These are phyloP conservation scores for Zygotorulaspora chibaensis DNA, from an alignment of 805 yeast species.

Conservation along the genomic window DNA sequence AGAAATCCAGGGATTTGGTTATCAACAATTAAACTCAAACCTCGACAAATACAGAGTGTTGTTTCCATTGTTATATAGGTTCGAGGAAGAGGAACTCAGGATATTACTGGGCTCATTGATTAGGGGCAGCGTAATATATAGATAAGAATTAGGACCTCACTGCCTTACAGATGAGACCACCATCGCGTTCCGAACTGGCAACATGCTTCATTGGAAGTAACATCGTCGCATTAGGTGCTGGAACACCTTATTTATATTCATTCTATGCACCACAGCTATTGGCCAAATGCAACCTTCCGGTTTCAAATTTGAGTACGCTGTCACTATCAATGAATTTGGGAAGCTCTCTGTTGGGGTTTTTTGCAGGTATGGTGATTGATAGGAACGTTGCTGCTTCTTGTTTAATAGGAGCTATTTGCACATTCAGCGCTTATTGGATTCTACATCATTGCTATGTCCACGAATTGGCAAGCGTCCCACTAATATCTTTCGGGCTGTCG, in stretches of 20 bases:
- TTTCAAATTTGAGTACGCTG: conserved; percentile 58
- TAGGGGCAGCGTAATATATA: not conserved
- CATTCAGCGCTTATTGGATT: conserved; percentile 51
- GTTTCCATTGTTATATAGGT: too few species aligned
- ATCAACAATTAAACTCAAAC: too few species aligned
- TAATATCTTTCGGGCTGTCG: conserved; percentile 47
- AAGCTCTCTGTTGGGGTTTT: conserved; percentile 61
- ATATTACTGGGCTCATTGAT: too few species aligned
- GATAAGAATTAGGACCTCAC: not conserved
- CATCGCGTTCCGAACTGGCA: conserved; percentile 18
- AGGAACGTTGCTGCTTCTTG: conserved; percentile 47
- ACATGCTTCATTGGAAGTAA: conserved; percentile 31
- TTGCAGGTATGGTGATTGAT: conserved; percentile 69
- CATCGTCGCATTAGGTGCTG: conserved; percentile 61
- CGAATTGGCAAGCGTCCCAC: conserved; percentile 37
- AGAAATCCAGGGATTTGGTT: not conserved
- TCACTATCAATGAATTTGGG: conserved; percentile 63
- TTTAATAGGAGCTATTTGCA: conserved; percentile 50
- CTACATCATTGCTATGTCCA: conserved; percentile 46
- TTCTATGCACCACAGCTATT: conserved; percentile 73
- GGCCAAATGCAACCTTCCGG: conserved; percentile 49
- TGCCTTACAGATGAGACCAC: conserved; percentile 3
- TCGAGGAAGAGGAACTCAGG: too few species aligned
- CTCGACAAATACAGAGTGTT: too few species aligned
- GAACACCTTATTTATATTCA: conserved; percentile 72